Conservation (phyloP, 306 rosid species). For the Amphicarpaea edgeworthii region DNA sequence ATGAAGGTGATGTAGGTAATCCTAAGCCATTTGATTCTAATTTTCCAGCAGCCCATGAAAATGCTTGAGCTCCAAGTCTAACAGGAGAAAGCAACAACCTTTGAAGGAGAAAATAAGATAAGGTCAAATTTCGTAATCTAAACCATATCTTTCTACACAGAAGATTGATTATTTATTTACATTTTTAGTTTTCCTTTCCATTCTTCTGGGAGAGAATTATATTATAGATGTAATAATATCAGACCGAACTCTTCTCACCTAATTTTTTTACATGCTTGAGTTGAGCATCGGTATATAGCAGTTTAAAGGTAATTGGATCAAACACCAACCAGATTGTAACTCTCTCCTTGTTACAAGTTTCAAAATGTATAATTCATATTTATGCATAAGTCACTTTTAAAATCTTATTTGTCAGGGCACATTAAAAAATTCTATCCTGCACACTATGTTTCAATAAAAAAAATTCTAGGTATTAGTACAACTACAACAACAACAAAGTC, state of each 20-base stretch:
- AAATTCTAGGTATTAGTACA: neutral
- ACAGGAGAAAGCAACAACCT: slow-evolving; percentile 81
- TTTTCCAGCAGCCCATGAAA: slow-evolving; percentile 93
- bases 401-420: neutral
- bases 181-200: neutral
- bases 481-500: no score
- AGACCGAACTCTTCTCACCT: neutral
- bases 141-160: slow-evolving; percentile 1
- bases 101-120: slow-evolving; percentile 39
- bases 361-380: neutral
- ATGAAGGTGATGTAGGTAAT: slow-evolving; percentile 92
- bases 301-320: slow-evolving; percentile 5
- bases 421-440: neutral
- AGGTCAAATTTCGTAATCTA: slow-evolving; percentile 10
- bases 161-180: slow-evolving; percentile 13
- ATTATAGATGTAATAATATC: neutral
- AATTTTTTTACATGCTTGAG: neutral
- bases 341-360: neutral
- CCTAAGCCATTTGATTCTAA: slow-evolving; percentile 81
- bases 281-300: neutral
- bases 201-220: neutral
- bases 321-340: neutral
- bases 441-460: neutral
- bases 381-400: slow-evolving; percentile 10
- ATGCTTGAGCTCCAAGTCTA: slow-evolving; percentile 74